Evolutionary conservation across 2,329 filamentous ascomycete species (phyloP), one percentile per base, ranked within the genome.

Genomic region (Xylaria sp.): DNA sequence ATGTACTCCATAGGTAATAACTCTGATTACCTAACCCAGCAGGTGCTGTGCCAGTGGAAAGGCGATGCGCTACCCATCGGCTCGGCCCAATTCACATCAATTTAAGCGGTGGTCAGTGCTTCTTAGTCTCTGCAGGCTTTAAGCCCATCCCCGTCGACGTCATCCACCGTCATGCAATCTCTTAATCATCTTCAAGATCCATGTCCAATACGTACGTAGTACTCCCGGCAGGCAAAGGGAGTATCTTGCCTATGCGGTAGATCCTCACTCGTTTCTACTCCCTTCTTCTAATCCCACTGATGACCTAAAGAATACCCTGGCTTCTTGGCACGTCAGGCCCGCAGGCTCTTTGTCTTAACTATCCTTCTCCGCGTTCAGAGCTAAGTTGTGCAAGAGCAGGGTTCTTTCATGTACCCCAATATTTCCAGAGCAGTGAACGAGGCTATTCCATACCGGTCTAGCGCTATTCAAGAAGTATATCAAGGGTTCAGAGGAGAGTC

Each of bases 41-140:
- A n/a, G n/a, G n/a, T n/a, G n/a, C n/a, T n/a, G n/a, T n/a, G n/a
- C n/a, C n/a, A n/a, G n/a, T n/a, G n/a, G n/a, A n/a, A n/a, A n/a
- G n/a, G n/a, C n/a, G n/a, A n/a, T n/a, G n/a, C n/a, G n/a, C n/a
- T n/a, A n/a, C n/a, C n/a, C n/a, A n/a, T n/a, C n/a, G n/a, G n/a
- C n/a, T 19, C 13, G 20, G 19, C 7, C 20, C 20, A 22, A 26
- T 37, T 34, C 44, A 45, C 37, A 7, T 26, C n/a, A 9, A 42
- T 55, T 56, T 57, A 55, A 59, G 55, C 39, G 54, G 44, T 63
- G 60, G 62, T 51, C 56, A 39, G 53, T 63, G 63, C 61, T 38
- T n/a, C n/a, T n/a, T 5, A 17, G 19, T 48, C 50, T 60, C 59
- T 51, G 41, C 16, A 34, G 29, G 11, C 5, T 34, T 37, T 38